Conservation (phyloP, 768 basidiomycete genomes). For the Boletus edulis region DNA sequence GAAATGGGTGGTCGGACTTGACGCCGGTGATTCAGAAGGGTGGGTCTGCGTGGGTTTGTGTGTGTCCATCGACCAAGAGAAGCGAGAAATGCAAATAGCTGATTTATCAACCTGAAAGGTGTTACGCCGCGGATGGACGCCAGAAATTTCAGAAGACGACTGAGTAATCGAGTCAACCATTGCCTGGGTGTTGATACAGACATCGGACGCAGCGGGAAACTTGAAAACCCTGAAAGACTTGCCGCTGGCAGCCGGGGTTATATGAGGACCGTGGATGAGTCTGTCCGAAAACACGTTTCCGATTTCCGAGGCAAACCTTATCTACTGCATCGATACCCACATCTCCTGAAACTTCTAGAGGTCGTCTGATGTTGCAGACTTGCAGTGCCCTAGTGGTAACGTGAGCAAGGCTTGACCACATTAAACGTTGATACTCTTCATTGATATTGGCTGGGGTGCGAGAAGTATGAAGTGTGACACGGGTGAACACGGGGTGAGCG, state of each 20-base stretch:
- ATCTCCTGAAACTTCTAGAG: too few species aligned
- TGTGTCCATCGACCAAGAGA: constrained; percentile 2
- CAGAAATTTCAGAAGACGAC: constrained; percentile 3
- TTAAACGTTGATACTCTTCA: too few species aligned
- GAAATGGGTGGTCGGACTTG: not conserved
- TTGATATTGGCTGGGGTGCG: too few species aligned
- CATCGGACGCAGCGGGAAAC: not conserved
- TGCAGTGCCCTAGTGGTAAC: too few species aligned
- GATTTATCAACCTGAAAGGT: not conserved
- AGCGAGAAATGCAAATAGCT: constrained; percentile 1
- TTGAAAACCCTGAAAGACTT: too few species aligned
- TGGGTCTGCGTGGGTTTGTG: not conserved
- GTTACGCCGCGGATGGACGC: not conserved
- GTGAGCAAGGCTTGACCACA: too few species aligned
- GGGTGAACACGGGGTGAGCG: too few species aligned
- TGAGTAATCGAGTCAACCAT: constrained; percentile 1
- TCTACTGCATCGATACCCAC: too few species aligned
- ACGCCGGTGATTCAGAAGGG: not conserved
- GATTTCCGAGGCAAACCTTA: too few species aligned
- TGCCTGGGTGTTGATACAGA: not conserved
- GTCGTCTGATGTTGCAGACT: too few species aligned
- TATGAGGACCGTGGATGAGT: not conserved
- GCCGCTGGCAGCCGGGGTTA: not conserved
- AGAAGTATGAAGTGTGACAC: too few species aligned
- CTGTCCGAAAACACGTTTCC: too few species aligned